Conservation (phyloP, 306 rosid genomes). For the Rosa lucieae region DNA sequence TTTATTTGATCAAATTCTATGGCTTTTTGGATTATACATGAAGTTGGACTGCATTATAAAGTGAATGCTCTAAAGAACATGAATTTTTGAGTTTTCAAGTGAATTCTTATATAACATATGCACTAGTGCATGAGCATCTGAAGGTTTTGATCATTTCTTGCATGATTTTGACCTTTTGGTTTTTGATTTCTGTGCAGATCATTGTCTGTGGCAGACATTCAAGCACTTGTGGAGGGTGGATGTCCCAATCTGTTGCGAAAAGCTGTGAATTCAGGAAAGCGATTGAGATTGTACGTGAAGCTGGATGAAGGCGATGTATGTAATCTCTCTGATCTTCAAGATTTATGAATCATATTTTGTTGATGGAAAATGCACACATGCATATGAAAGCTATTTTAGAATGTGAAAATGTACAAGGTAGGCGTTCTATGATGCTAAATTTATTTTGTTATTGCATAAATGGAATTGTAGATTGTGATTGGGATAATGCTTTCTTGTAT, state of each 20-base stretch:
- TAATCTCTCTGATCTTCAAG: constrained; percentile 21
- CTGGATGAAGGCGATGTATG: constrained; percentile 94
- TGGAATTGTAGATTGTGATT: not conserved
- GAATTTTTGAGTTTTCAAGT: not conserved
- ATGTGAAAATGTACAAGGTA: constrained; percentile 9
- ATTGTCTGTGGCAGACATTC: constrained; percentile 57
- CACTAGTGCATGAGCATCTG: not conserved
- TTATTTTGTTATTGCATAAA: constrained; percentile 11
- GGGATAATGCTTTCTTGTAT: constrained; percentile 13
- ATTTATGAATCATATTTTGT: constrained; percentile 10
- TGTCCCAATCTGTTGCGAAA: constrained; percentile 86
- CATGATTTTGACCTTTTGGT: not conserved
- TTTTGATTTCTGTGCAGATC: constrained; percentile 50
- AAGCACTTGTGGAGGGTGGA: constrained; percentile 62
- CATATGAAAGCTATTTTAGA: constrained; percentile 6
- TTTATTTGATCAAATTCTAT: not conserved
- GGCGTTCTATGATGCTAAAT: not conserved
- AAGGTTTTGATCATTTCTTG: not conserved
- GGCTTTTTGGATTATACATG: not conserved
- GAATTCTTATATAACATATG: not conserved
- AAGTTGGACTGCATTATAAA: not conserved
- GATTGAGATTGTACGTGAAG: constrained; percentile 65
- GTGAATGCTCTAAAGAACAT: not conserved
- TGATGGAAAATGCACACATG: not conserved
- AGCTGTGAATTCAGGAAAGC: constrained; percentile 88